Base-by-base conservation (phyloP, 139 green algal species). In the Ostreobium quekettii region DNA sequence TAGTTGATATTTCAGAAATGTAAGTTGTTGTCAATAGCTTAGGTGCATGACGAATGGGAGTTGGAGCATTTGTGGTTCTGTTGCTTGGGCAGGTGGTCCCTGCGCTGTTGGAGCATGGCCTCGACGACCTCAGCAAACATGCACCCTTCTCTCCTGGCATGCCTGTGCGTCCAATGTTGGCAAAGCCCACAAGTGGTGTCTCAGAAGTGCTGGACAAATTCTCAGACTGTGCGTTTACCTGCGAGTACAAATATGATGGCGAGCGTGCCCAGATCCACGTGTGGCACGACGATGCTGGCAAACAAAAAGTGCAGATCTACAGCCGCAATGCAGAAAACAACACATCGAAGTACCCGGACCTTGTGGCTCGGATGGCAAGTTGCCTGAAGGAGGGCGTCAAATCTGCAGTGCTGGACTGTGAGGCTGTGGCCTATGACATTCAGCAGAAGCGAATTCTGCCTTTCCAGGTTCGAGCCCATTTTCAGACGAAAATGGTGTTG, bases 161-260 rank as follows among this genome's bases (percentile, higher is more conserved):
- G 6, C 66, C 71, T 4, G 72, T 87, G 8, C 72, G 71, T 80
- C 89, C 93, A 46, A 98, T 98, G 93, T 80, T 99, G 53, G 93
- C 93, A 57, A 97, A 97, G 78, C 80, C 90, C 47, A 96, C 89
- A 36, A 91, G 61, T 0, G 92, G 90, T 5, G 86, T 96, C 48
- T 59, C 42, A 1, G 89, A 97, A 78, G 86, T 97, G 49, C 81
- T 98, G 58, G 85, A 97, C 69, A 94, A 93, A 76, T 97, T 97
- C 72, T 60, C 75, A 1, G 84, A 87, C 47, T 62, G 57, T 5
- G 83, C 90, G 71, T 97, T 99, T 78, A 97, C 89, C 5, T 96
- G 87, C 71, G 93, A 99, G 78, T 97, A 97, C 85, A 98, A 98
- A 79, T 98, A 98, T 66, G 93, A 97, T 74, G 93, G 93, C 0